phyloP scores from a whole-genome alignment of 2,329 filamentous ascomycete genomes.

The Acarospora socialis region DNA sequence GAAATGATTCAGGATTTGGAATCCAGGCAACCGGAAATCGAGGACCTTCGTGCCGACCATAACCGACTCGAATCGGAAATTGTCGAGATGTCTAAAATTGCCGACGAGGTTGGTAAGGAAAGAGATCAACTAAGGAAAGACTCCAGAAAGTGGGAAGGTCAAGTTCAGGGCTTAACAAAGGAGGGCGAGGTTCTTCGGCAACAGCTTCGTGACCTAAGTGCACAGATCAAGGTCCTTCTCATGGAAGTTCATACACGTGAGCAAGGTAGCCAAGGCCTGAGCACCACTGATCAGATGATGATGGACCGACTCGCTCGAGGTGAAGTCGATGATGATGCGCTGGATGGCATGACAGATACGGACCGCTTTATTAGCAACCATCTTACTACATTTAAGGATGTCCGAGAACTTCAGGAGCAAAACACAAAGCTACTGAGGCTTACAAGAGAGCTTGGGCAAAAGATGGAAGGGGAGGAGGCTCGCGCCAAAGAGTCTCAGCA shows the following conservation, averaged over 20 bases:
- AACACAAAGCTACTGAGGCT: conserved; percentile 74
- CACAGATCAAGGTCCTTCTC: conserved; percentile 79
- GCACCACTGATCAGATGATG: conserved; percentile 56
- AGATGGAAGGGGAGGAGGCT: conserved; percentile 85
- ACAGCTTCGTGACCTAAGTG: conserved; percentile 76
- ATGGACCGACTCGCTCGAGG: conserved; percentile 66
- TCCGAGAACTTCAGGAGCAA: conserved; percentile 72
- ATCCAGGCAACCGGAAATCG: conserved; percentile 71
- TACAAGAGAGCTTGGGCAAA: conserved; percentile 69
- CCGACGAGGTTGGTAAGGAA: conserved; percentile 69
- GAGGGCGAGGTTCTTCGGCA: conserved; percentile 71
- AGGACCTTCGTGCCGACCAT: conserved; percentile 70
- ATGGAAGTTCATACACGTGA: conserved; percentile 75
- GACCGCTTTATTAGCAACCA: conserved; percentile 80
- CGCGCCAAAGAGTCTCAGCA: conserved; percentile 42
- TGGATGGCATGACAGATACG: conserved; percentile 67
- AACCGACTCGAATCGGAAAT: conserved; percentile 68
- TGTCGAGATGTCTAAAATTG: conserved; percentile 66
- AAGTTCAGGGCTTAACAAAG: conserved; percentile 44
- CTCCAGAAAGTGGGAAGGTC: conserved; percentile 62
- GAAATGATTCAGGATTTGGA: conserved; percentile 78
- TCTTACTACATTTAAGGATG: conserved; percentile 76
- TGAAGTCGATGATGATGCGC: conserved; percentile 54
- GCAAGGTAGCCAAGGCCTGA: conserved; percentile 59
- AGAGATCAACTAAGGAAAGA: conserved; percentile 67